These are phyloP conservation scores for Phytophthora litchii DNA, from an alignment of 352 stramenopile genomes.

Conservation along the genomic window DNA sequence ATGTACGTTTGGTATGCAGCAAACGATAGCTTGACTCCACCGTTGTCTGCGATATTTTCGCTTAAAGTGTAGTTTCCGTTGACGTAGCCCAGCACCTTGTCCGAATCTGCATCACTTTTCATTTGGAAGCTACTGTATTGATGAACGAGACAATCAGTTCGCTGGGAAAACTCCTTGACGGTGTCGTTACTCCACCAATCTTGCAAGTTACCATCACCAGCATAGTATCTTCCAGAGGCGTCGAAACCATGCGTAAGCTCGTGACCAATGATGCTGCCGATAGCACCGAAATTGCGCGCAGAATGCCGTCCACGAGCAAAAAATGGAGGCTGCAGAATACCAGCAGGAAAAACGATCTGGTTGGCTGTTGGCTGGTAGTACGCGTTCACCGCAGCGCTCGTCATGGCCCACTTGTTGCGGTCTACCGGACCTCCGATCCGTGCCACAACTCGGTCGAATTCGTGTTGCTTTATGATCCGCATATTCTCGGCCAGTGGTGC, in stretches of 20 bases:
- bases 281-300: slow-evolving; percentile 93
- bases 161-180: slow-evolving; percentile 65
- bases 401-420: slow-evolving; percentile 90
- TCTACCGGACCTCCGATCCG: slow-evolving; percentile 56
- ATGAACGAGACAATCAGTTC: slow-evolving; percentile 65
- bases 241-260: slow-evolving; percentile 98
- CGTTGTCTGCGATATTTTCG: slow-evolving; percentile 88
- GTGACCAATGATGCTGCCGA: slow-evolving; percentile 94
- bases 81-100: slow-evolving; percentile 60
- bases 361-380: slow-evolving; percentile 78
- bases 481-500: slow-evolving; percentile 57
- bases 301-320: slow-evolving; percentile 85
- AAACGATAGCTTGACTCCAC: slow-evolving; percentile 77
- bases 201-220: slow-evolving; percentile 88
- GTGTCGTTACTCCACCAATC: slow-evolving; percentile 94
- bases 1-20: slow-evolving; percentile 57
- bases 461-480: slow-evolving; percentile 44
- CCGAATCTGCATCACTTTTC: slow-evolving; percentile 42
- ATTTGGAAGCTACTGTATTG: slow-evolving; percentile 65
- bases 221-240: slow-evolving; percentile 90
- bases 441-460: slow-evolving; percentile 50
- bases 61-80: slow-evolving; percentile 82
- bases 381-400: slow-evolving; percentile 93
- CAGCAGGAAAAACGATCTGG: slow-evolving; percentile 96
- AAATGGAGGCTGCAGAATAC: slow-evolving; percentile 95